Evolutionary conservation across 208 protist genomes (phyloP), one percentile per base, ranked within the genome.

Genomic region (Giardia muris): DNA sequence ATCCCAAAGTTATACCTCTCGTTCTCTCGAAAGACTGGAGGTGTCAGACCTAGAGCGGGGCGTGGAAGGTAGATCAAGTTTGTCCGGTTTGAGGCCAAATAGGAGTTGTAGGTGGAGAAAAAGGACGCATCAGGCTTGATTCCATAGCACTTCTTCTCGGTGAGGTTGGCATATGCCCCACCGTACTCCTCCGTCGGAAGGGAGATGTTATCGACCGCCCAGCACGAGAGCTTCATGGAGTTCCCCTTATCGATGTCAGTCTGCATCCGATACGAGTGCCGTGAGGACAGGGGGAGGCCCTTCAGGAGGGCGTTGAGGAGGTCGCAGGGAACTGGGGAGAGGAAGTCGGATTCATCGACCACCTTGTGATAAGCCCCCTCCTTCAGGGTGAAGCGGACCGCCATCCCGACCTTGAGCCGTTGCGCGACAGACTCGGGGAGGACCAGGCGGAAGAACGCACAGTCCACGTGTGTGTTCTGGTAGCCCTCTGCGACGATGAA

Each of bases 171-270:
- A 46, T 47, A 90, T 47, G 2, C 2, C 45, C 87, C 87, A n/a
- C 1, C 42, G 45, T 67, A 90, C 2, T 43, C 48, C 2, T 47
- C 43, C 4, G 43, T 90, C 2, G 42, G 43, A 2, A 90, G 45
- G n/a, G 42, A 47, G 1, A 90, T 47, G 87, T 90, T 90, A 2
- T 90, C 87, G n/a, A 90, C 87, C 45, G 87, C 87, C 87, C 87
- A 90, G 10, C 2, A 47, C 1, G 87, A 90, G 42, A 90, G 87
- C n/a, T 47, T 90, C 2, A 2, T 43, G 2, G 87, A 90, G 43
- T 90, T 3, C 43, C 43, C 44, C 1, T 4, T 1, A 30, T 43
- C 43, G 0, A 45, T 47, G 2, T 90, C 87, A 10, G 30, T 30
- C 10, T 76, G 10, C 10, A 76, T 39, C 30, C 30, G 19, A 76